Conservation (phyloP, 73 alveolate genomes). For the Blepharisma japonicum region DNA sequence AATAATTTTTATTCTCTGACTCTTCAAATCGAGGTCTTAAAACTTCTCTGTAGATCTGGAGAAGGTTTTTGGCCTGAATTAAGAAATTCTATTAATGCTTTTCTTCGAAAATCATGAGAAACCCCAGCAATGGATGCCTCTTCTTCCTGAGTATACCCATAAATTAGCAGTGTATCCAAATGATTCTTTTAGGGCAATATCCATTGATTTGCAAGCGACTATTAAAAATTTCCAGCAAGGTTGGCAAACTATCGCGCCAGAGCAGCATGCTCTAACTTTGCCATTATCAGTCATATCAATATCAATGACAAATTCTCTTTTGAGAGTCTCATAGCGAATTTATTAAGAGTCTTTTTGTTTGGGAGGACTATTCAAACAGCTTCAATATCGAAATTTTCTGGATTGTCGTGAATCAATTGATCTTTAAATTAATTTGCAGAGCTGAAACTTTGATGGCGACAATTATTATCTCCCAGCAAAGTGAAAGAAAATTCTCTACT, state of each 20-base stretch:
- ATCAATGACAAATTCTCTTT: constrained; percentile 96
- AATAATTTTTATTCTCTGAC: no score
- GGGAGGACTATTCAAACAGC: constrained; percentile 70
- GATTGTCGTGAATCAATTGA: constrained; percentile 55
- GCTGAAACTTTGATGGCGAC: constrained; percentile 76
- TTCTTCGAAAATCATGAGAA: constrained; percentile 83
- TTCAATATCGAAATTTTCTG: constrained; percentile 93
- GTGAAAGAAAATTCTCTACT: constrained; percentile 76
- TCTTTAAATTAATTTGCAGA: constrained; percentile 65
- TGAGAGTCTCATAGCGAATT: constrained; percentile 28
- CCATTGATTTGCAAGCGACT: constrained; percentile 81
- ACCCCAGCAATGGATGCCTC: constrained; percentile 99
- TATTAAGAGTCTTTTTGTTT: constrained; percentile 60
- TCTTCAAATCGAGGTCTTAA: no score
- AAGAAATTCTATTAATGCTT: constrained; percentile 80
- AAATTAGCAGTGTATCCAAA: constrained; percentile 84
- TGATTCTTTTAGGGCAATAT: constrained; percentile 73
- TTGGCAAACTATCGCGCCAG: constrained; percentile 90
- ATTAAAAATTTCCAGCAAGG: constrained; percentile 93
- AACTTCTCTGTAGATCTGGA: no score
- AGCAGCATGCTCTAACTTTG: constrained; percentile 95
- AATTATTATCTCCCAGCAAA: constrained; percentile 74
- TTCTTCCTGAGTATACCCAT: constrained; percentile 98
- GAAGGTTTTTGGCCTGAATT: constrained; percentile 31
- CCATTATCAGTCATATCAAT: constrained; percentile 98